A percentile compares a stretch with the other conserved stretches of the same genome.
Conservation (phyloP, 768 basidiomycete genomes). For the Termitomyces sp. region DNA sequence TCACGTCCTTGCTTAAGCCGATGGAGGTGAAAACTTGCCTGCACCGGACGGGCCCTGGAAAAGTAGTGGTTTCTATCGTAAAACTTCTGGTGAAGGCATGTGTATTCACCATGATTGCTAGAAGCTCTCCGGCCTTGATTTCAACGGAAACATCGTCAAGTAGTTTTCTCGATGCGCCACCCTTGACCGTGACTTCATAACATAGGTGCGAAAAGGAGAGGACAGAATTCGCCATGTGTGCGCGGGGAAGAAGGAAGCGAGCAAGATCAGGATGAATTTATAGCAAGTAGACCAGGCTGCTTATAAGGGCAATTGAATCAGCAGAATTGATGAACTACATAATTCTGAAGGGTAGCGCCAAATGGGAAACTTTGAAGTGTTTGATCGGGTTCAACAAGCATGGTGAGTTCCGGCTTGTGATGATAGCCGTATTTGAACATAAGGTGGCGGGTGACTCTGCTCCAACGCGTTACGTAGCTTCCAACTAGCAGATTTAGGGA, state of each 20-base stretch:
- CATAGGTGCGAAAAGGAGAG: slow-evolving; percentile 29
- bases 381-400: not conserved
- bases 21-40: slow-evolving; percentile 18
- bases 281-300: not conserved
- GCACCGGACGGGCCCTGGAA: slow-evolving; percentile 40
- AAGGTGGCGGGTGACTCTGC: not conserved
- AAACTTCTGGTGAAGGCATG: not conserved
- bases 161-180: slow-evolving; percentile 21
- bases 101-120: slow-evolving; percentile 35
- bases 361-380: not conserved
- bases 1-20: slow-evolving; percentile 9
- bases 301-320: not conserved
- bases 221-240: slow-evolving; percentile 14
- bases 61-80: not conserved
- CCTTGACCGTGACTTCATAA: slow-evolving; percentile 23
- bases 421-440: not conserved
- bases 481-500: not conserved
- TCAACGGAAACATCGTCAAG: slow-evolving; percentile 36
- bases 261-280: not conserved
- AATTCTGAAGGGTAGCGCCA: not conserved
- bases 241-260: not conserved
- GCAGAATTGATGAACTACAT: not conserved
- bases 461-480: not conserved
- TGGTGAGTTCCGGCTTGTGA: not conserved
- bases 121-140: slow-evolving; percentile 31